These are phyloP conservation scores for Lachnellula arida DNA, from an alignment of 2,329 filamentous ascomycete species.

Conservation along the genomic window DNA sequence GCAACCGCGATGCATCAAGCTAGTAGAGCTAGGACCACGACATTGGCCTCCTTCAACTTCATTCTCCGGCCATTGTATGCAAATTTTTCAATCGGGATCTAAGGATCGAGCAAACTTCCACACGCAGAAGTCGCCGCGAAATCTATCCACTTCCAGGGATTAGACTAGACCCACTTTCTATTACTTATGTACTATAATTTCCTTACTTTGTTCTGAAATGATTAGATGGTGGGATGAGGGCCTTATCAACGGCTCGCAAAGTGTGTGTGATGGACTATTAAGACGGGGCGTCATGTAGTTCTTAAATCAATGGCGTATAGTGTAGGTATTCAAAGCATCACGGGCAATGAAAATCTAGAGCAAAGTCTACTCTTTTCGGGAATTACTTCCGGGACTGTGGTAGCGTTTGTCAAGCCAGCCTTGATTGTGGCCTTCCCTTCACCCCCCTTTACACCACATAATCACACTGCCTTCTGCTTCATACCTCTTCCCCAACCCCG, in stretches of 20 bases:
- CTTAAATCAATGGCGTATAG: conserved; percentile 17
- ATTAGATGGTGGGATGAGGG: conserved; percentile 17
- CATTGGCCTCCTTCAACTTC: conserved; percentile 2
- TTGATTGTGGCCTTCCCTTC: no score
- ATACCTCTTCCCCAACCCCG: conserved; percentile 3
- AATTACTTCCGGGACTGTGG: background rate
- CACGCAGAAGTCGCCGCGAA: background rate
- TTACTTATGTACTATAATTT: conserved; percentile 23
- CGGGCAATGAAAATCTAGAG: conserved; percentile 26
- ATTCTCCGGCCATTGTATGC: conserved; percentile 5
- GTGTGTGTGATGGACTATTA: conserved; percentile 7
- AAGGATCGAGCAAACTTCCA: conserved; percentile 1
- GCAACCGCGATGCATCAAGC: conserved; percentile 76
- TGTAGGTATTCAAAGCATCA: conserved; percentile 19
- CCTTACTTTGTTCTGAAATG: conserved; percentile 7
- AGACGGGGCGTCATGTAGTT: conserved; percentile 8
- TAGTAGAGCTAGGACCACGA: conserved; percentile 17
- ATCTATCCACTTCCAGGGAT: background rate
- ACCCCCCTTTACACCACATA: no score
- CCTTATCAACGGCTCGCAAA: conserved; percentile 3
- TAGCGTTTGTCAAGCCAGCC: no score
- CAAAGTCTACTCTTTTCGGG: background rate
- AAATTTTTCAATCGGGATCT: background rate
- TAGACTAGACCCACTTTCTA: conserved; percentile 6
- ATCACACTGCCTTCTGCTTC: conserved; percentile 6